Conservation (phyloP, 306 rosid genomes). For the Sphenostylis stenocarpa region DNA sequence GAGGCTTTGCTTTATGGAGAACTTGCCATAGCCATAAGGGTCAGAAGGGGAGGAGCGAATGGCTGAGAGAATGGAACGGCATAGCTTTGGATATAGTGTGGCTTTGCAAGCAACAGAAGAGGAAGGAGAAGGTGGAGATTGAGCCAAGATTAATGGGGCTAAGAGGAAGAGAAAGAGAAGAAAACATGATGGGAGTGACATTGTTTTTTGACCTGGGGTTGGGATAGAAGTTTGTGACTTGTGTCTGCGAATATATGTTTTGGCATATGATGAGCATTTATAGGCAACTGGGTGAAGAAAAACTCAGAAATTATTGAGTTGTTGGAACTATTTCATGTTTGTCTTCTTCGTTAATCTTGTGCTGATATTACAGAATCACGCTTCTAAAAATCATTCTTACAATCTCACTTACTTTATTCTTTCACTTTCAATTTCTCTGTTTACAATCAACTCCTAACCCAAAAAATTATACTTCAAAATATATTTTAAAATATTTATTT, state of each 20-base stretch:
- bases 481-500: no score
- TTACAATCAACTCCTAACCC: no score
- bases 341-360: no score
- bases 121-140: constrained; percentile 10
- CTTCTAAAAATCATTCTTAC: no score
- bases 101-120: constrained; percentile 43
- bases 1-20: constrained; percentile 63
- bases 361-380: no score
- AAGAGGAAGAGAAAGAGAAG: constrained; percentile 21
- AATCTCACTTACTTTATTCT: no score
- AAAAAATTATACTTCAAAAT: no score
- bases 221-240: not conserved
- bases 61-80: constrained; percentile 67
- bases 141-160: constrained; percentile 35
- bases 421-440: no score
- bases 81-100: constrained; percentile 75
- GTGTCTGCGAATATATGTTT: constrained; percentile 9
- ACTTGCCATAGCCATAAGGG: constrained; percentile 56
- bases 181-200: constrained; percentile 18
- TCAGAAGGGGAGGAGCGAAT: constrained; percentile 54
- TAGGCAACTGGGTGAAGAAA: not conserved
- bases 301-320: not conserved
- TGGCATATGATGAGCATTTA: constrained; percentile 24
- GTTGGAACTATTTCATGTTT: no score
- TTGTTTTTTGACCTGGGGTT: not conserved